Evolutionary conservation across 345 rosid species (phyloP).

Genomic region (Eucalyptus leucophloia): DNA sequence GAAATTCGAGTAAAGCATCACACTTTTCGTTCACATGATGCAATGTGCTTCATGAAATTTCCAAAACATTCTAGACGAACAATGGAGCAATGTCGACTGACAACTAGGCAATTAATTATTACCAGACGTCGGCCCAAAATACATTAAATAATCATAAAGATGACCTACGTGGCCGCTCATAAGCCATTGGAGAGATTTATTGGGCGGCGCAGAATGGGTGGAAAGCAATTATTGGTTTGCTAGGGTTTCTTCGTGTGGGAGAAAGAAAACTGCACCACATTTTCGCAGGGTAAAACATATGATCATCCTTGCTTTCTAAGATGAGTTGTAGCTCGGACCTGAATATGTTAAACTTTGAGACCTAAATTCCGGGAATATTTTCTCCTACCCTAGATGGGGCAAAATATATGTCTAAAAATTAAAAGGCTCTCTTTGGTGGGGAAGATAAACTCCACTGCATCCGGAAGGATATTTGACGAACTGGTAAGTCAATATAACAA

Average conservation of each 20-base stretch:
- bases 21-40: background rate
- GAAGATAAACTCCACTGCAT: accelerated
- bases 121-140: background rate
- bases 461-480: no score
- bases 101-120: background rate
- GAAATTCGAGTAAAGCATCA: background rate
- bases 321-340: background rate
- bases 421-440: accelerated
- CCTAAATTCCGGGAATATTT: no score
- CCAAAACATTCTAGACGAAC: background rate
- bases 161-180: background rate
- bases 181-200: background rate
- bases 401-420: no score
- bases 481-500: accelerated
- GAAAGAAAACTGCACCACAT: background rate
- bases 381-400: no score
- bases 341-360: no score
- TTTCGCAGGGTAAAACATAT: background rate
- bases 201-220: background rate
- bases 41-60: background rate
- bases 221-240: background rate
- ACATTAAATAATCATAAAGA: background rate
- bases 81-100: background rate
- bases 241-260: background rate
- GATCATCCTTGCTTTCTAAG: background rate